Evolutionary conservation across 192 early-diverging fungal genomes (phyloP).

Genomic region (Coemansia sp.): DNA sequence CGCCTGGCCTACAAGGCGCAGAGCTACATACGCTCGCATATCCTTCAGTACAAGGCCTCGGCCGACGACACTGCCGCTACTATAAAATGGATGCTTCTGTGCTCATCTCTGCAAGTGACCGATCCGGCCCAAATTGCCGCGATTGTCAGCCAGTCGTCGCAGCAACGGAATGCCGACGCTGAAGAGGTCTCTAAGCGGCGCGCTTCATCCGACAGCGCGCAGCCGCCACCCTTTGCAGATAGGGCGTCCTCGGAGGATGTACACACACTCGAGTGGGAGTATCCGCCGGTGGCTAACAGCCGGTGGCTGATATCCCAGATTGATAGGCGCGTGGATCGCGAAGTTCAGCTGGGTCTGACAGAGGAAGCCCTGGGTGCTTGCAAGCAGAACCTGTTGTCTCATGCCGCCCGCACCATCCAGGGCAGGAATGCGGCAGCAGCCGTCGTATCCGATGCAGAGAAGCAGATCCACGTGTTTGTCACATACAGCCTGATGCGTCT

Average conservation of each 20-base stretch:
- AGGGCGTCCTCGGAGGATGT: neutral
- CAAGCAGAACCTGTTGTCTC: conserved; percentile 29
- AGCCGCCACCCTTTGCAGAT: neutral
- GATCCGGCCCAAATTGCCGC: conserved; percentile 12
- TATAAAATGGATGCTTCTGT: conserved; percentile 18
- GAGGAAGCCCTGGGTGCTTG: conserved; percentile 33
- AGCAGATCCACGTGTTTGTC: conserved; percentile 33
- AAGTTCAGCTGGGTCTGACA: conserved; percentile 25
- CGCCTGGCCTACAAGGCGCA: conserved; percentile 86
- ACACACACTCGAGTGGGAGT: conserved; percentile 25
- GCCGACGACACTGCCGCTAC: conserved; percentile 9
- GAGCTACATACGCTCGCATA: conserved; percentile 59
- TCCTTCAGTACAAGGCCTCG: conserved; percentile 16
- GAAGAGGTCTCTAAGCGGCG: neutral
- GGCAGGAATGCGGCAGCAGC: conserved; percentile 5
- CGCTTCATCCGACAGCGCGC: neutral
- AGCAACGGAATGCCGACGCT: neutral
- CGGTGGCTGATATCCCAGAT: conserved; percentile 41
- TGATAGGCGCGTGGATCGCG: conserved; percentile 32
- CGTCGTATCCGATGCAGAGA: conserved; percentile 14
- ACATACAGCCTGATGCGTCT: conserved; percentile 10
- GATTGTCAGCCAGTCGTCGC: neutral
- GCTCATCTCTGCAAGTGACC: conserved; percentile 9
- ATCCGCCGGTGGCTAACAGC: conserved; percentile 25
- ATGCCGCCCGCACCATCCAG: conserved; percentile 23